Conservation (phyloP, 768 basidiomycete genomes). For the Daedaleopsis sinensis region DNA sequence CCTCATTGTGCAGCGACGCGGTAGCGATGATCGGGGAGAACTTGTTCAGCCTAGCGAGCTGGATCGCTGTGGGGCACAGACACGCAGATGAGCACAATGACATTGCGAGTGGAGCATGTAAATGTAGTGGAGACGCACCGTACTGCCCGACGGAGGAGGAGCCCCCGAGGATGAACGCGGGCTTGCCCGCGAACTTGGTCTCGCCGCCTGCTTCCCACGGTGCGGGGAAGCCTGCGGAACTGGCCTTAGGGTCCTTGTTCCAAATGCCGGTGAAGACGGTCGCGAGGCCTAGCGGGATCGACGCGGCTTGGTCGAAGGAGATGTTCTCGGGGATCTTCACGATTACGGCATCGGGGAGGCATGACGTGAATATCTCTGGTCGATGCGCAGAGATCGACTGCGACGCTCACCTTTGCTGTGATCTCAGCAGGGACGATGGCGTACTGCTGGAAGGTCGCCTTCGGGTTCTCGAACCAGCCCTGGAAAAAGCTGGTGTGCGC, state of each 20-base stretch:
- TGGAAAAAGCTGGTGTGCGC: slow-evolving; percentile 7
- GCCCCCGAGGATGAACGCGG: slow-evolving; percentile 35
- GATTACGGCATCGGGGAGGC: not conserved
- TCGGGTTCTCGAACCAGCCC: slow-evolving; percentile 2
- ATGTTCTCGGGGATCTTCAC: slow-evolving; percentile 32
- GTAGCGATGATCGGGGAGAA: slow-evolving; percentile 34
- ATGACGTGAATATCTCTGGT: slow-evolving; percentile 21
- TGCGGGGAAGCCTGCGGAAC: slow-evolving; percentile 9
- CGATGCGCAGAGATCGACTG: slow-evolving; percentile 17
- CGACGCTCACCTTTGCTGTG: slow-evolving; percentile 22
- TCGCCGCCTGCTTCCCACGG: slow-evolving; percentile 17
- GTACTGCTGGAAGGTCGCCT: slow-evolving; percentile 30
- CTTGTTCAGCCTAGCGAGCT: slow-evolving; percentile 29
- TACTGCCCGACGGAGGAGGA: slow-evolving; percentile 34
- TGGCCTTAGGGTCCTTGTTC: slow-evolving; percentile 15
- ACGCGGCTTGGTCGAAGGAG: slow-evolving; percentile 43
- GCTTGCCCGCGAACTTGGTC: slow-evolving; percentile 14
- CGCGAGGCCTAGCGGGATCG: slow-evolving; percentile 42
- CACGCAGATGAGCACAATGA: not conserved
- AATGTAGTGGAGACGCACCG: slow-evolving; percentile 20
- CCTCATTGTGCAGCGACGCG: slow-evolving; percentile 27
- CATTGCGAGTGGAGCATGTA: not conserved
- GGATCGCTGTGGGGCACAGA: slow-evolving; percentile 24
- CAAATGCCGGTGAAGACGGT: slow-evolving; percentile 43
- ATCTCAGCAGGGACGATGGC: slow-evolving; percentile 29